phyloP scores from a whole-genome alignment of 345 rosid species.

The Eucalyptus pauciflora region DNA sequence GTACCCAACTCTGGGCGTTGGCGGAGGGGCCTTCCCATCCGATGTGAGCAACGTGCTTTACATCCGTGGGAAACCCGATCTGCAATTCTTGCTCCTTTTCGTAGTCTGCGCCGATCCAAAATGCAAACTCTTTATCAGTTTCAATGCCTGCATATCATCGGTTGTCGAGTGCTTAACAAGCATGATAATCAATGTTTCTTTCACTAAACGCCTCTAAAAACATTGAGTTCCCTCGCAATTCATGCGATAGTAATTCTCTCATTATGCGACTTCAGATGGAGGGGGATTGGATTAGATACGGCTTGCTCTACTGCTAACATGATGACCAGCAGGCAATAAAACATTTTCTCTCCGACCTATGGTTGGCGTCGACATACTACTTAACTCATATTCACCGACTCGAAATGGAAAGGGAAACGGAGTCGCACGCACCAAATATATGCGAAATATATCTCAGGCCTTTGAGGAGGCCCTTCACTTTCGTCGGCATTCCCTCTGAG shows the following conservation, averaged over 20 bases:
- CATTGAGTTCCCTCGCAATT: not conserved
- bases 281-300: not conserved
- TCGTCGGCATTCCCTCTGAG: not conserved
- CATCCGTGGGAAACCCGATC: conserved; percentile 78
- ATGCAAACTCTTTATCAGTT: not conserved
- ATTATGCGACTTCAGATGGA: not conserved
- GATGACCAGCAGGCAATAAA: not conserved
- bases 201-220: not conserved
- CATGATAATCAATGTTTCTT: not conserved
- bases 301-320: not conserved
- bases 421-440: no score
- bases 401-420: not conserved
- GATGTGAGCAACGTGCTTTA: conserved; percentile 74
- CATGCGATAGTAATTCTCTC: not conserved
- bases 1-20: not conserved
- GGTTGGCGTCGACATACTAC: no score
- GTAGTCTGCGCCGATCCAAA: conserved; percentile 16
- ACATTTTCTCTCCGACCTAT: not conserved
- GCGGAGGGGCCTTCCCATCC: conserved; percentile 57
- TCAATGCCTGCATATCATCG: not conserved
- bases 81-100: conserved; percentile 46
- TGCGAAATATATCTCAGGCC: conserved; percentile 7
- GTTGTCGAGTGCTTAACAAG: not conserved
- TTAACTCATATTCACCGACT: not conserved
- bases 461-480: conserved; percentile 44